Base-by-base conservation (phyloP, 192 early-diverging fungal genomes). In the Coemansia sp. region DNA sequence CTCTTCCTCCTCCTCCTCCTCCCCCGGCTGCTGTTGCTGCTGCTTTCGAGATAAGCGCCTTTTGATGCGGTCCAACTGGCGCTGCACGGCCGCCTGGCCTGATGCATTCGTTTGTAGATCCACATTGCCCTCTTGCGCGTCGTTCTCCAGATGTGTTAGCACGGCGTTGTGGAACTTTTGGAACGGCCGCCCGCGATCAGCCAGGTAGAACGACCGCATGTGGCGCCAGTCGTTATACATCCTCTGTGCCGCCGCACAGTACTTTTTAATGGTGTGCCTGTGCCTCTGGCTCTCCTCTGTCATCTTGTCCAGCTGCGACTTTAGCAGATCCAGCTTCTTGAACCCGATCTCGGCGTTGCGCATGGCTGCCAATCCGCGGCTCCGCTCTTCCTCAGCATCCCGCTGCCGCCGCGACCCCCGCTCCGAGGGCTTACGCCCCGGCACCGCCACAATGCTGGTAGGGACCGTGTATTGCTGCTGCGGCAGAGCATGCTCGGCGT, bases 161-260 rank as follows among this genome's bases (percentile, higher is more conserved):
- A 56, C 34, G 3, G 14, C 11, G 3, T 38, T 54, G 37, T 69
- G 70, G 47, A 74, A 78, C 6, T 33, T 31, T 28, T 51, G 56
- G 43, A 78, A 78, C 29, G 53, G 69, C 22, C 34, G 35, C 27
- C 25, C 9, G 20, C 60, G 49, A 10, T 74, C 48, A 0, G 38
- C 12, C 44, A 33, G 28, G 44, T 62, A 68, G 23, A 78, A 74
- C 8, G 59, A 52, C 2, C 44, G 44, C 31, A 56, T 66, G 16
- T 50, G 57, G 7, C 51, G 53, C 64, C 70, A 78, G 44, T 74
- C 69, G 7, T 36, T 28, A 14, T 42, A 73, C 44, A 78, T 27
- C 10, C 53, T 29, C 18, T 51, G 34, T 0, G 69, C 70, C 11
- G 56, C 54, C 2, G 16, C 36, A 38, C 69, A 67, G 50, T 66